Base-by-base conservation (phyloP, 371 early-diverging fungal species). In the Syncephalastrum sp. region DNA sequence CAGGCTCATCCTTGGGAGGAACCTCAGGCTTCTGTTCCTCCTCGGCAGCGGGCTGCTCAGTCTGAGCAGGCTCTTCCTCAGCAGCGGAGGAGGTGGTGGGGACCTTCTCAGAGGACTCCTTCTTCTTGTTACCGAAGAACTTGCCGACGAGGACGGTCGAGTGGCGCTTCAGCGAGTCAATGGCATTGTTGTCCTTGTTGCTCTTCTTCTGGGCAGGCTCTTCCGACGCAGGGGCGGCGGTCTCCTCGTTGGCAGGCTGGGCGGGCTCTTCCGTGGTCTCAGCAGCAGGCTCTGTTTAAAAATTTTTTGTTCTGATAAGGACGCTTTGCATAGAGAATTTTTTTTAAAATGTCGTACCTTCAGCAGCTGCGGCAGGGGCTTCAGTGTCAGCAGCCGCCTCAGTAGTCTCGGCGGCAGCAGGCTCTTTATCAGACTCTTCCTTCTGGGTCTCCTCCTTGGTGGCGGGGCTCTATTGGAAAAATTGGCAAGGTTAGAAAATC, bases 81-180 rank as follows among this genome's bases (percentile, higher is more conserved):
- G 44, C 42, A 47, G 53, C 46, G 44, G 56, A 33, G 38, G 38
- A 1, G 10, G 38, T 54, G 21, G 57, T 53, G 43, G 61, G 50
- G 42, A 58, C 44, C 17, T 44, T 38, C 27, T 51, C 47, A 25
- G 55, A 54, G 24, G 59, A 45, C 12, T 33, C 38, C 25, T 55
- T 47, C 41, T 56, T 47, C 65, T 72, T 69, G 44, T 73, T 61
- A 15, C 68, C 64, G 52, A 75, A 75, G 53, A 67, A 65, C 48
- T 72, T 72, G 47, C 57, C 61, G 47, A 62, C 65, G 49, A 75
- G 59, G 23, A 33, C 38, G 7, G 38, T 33, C 19, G 76, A 68
- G 38, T 64, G 54, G 48, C 68, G 68, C 54, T 75, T 75, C 47
- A 75, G 53, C 23, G 65, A 63, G 29, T 70, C 72, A 48, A 75